phyloP scores from a whole-genome alignment of 164 flowering plant species.

The Vitis riparia region DNA sequence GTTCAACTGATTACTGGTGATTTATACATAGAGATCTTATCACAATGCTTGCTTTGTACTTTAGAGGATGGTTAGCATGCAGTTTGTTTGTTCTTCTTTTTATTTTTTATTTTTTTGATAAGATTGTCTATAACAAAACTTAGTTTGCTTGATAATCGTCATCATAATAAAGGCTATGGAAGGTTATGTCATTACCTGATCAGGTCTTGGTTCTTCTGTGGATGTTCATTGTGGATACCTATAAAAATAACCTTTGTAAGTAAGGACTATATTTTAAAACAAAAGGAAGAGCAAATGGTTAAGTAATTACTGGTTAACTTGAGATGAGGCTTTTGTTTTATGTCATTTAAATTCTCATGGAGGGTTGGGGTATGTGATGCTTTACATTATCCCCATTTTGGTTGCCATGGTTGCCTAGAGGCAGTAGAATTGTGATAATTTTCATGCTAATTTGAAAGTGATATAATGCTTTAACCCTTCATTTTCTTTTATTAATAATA shows the following conservation, averaged over 20 bases:
- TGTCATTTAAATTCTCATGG: no score
- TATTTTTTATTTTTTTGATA: no score
- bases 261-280: no score
- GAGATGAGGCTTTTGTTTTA: no score
- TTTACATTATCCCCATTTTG: not conserved
- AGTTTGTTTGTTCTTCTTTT: no score
- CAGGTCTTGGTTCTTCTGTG: not conserved
- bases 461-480: no score
- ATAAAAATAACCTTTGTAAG: not conserved
- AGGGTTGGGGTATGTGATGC: not conserved
- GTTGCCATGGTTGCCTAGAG: not conserved
- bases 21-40: not conserved
- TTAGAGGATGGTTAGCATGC: not conserved
- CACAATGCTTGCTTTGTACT: not conserved
- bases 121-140: no score
- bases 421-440: not conserved
- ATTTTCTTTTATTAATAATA: no score
- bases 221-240: not conserved
- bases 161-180: not conserved
- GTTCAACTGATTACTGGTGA: not conserved
- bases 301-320: no score
- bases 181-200: not conserved
- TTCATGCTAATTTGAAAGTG: not conserved
- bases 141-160: no score
- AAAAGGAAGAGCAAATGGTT: no score